Percentiles rank a stretch among this genome's conserved stretches.
These are phyloP conservation scores for Erythrobasidium yunnanense DNA, from an alignment of 768 basidiomycete genomes.

Conservation along the genomic window DNA sequence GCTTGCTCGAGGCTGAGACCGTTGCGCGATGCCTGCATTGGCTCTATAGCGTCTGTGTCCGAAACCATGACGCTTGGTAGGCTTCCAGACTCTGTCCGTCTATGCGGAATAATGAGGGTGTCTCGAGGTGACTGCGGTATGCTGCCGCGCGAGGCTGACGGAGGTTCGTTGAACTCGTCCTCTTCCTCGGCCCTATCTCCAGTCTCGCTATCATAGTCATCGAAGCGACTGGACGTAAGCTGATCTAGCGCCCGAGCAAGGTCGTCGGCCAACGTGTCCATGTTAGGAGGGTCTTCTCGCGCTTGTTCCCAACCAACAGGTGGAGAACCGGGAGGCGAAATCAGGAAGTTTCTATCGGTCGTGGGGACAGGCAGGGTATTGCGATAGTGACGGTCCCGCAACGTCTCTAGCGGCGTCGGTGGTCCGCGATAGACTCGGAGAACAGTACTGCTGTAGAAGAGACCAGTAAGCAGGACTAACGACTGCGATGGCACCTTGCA, in stretches of 20 bases:
- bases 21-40: neutral
- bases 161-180: slow-evolving; percentile 28
- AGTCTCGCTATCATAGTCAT: neutral
- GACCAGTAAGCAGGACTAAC: neutral
- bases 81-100: slow-evolving; percentile 14
- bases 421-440: slow-evolving; percentile 39
- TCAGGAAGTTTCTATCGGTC: slow-evolving; percentile 84
- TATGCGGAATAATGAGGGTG: slow-evolving; percentile 28
- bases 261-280: slow-evolving; percentile 70
- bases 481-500: slow-evolving; percentile 18
- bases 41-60: slow-evolving; percentile 25
- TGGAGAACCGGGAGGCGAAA: slow-evolving; percentile 94
- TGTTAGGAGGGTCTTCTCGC: slow-evolving; percentile 79
- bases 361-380: slow-evolving; percentile 65
- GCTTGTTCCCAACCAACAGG: slow-evolving; percentile 94
- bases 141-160: neutral
- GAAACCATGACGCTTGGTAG: slow-evolving; percentile 36
- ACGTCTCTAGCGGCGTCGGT: slow-evolving; percentile 37
- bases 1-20: slow-evolving; percentile 27
- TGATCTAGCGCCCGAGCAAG: slow-evolving; percentile 65
- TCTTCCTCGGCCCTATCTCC: neutral
- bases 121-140: slow-evolving; percentile 16
- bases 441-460: slow-evolving; percentile 41
- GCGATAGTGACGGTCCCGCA: slow-evolving; percentile 32
- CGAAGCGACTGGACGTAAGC: slow-evolving; percentile 48